Conservation (phyloP, 2,329 filamentous ascomycete genomes). For the Aspergillus pseudonomiae region DNA sequence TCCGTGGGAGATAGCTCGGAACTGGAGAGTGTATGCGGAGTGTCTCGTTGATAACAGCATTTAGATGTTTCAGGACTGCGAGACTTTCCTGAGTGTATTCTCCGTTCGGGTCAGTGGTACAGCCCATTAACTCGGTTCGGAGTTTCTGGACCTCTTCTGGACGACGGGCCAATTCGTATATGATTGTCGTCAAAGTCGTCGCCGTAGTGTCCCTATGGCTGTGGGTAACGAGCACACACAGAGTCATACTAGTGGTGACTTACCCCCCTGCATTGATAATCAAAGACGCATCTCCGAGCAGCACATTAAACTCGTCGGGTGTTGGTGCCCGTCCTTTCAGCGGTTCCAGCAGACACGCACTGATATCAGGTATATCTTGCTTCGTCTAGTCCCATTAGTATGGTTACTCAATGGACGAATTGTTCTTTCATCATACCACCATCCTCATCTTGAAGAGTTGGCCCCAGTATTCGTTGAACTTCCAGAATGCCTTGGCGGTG, state of each 20-base stretch:
- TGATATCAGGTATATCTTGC: background rate
- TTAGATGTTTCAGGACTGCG: constrained; percentile 13
- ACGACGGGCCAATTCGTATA: background rate
- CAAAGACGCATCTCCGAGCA: background rate
- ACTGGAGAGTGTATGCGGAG: constrained; percentile 18
- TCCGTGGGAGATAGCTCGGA: constrained; percentile 13
- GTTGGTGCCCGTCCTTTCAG: background rate
- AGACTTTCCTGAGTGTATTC: background rate
- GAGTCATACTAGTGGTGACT: background rate
- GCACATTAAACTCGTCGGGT: background rate
- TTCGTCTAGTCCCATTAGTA: background rate
- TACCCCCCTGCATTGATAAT: background rate
- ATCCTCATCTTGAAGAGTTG: background rate
- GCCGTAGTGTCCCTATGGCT: background rate
- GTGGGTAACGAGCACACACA: too few species aligned
- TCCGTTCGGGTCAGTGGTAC: background rate
- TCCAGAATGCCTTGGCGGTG: background rate
- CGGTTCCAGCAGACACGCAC: background rate
- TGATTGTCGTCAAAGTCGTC: background rate
- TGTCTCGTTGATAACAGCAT: constrained; percentile 21
- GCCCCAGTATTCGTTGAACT: background rate
- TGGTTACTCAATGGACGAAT: background rate
- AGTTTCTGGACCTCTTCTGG: background rate
- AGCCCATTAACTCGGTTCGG: background rate
- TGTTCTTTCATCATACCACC: background rate